Evolutionary conservation across 2,329 filamentous ascomycete genomes (phyloP), one percentile per base, ranked within the genome.

Genomic region (Chlorencoelia australis): DNA sequence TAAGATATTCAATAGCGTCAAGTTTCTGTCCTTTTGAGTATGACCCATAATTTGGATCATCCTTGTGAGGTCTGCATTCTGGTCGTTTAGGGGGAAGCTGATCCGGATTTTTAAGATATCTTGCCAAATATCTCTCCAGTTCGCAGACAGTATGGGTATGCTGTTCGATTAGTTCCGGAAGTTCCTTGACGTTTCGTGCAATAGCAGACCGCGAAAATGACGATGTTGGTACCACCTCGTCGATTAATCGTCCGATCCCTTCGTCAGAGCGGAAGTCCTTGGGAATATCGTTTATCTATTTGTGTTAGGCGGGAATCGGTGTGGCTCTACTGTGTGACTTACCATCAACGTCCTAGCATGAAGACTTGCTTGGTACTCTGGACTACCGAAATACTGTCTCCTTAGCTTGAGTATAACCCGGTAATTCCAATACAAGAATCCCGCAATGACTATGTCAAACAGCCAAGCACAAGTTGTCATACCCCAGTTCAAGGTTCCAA

Each of bases 1-100:
- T 93, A 36, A 94, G 68, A 53, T 94, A 96, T 44, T 94, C 85
- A 52, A 98, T 96, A 13, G 91, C 86, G 55, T 98, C 91, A 4
- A 96, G 73, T 56, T 87, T 89, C 46, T 83, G 75, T 10, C 74
- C 74, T 21, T 71, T 73, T 16, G 79, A 68, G 47, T 78, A 79
- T 2, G 72, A 74, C 30, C 59, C 61, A 48, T 75, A 79, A 1
- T 75, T 71, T 38, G 74, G 76, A 51, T 95, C 85, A 45, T 81
- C 82, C 56, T 87, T 89, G 9, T 82, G 82, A 0, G 85, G 83
- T 29, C 73, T 76, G 65, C 88, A 93, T 32, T 73, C 70, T 1
- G 91, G 91, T 21, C 91, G 74, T 14, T 73, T 75, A 0, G 81
- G 51, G 0, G 91, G 91, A 0, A 96, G 68, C 43, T 80, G 75